Evolutionary conservation across 1,139 yeast species (phyloP).

Genomic region (Arxiozyma telluris): DNA sequence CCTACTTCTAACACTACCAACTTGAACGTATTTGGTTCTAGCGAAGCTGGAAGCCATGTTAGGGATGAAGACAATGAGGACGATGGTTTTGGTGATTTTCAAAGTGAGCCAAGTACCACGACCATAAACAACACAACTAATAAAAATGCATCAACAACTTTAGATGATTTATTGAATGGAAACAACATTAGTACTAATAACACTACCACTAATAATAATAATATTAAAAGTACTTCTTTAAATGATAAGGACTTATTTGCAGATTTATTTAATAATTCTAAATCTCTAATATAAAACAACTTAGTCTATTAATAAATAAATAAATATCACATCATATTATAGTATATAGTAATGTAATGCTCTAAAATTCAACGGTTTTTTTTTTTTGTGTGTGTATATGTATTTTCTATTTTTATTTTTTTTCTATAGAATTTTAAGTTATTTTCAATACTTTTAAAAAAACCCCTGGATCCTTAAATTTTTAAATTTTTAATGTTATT

Average conservation of each 20-base stretch:
- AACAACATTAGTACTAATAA: constrained; percentile 3
- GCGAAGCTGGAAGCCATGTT: not conserved
- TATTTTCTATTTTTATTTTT: too few relatives aligned
- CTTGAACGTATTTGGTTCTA: not conserved
- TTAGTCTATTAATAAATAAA: not conserved
- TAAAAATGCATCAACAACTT: constrained; percentile 3
- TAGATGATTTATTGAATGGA: constrained; percentile 12
- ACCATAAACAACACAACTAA: constrained; percentile 2
- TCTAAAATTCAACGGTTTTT: too few relatives aligned
- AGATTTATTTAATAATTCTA: constrained; percentile 27
- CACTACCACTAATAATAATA: not conserved
- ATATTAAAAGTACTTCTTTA: constrained; percentile 2
- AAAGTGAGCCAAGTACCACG: constrained; percentile 17
- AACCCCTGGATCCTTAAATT: not conserved
- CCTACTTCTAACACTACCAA: not conserved
- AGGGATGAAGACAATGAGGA: constrained; percentile 20
- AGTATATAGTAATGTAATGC: not conserved
- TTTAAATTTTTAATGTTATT: not conserved
- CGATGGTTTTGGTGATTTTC: constrained; percentile 33
- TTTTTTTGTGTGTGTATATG: too few relatives aligned
- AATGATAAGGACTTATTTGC: constrained; percentile 25
- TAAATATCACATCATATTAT: not conserved
- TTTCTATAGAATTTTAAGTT: too few relatives aligned
- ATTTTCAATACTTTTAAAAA: not conserved
- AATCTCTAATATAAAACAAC: constrained; percentile 21